A percentile compares a stretch with the other conserved stretches of the same genome.
These are phyloP conservation scores for Alternaria ventricosa DNA, from an alignment of 2,329 filamentous ascomycete species.

Conservation along the genomic window DNA sequence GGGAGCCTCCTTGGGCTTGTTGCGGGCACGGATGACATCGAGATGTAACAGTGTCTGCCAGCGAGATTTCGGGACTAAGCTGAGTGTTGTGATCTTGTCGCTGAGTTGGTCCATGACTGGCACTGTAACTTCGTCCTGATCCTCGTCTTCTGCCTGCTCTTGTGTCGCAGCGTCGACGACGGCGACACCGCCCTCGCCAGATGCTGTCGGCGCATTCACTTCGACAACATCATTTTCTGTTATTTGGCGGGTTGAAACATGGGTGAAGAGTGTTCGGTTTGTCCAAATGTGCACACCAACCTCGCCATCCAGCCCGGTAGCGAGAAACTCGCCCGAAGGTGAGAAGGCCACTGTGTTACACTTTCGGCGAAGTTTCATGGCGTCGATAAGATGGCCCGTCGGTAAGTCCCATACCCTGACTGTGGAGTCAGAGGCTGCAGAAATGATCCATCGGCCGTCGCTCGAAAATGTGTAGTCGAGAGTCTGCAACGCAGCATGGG, in stretches of 20 bases:
- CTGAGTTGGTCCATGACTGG: constrained; percentile 77
- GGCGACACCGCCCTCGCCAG: constrained; percentile 79
- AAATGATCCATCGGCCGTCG: constrained; percentile 92
- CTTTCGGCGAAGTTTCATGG: constrained; percentile 77
- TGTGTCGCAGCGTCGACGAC: constrained; percentile 79
- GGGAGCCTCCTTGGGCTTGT: constrained; percentile 90
- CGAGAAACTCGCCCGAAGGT: constrained; percentile 89
- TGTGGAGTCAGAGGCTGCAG: constrained; percentile 79
- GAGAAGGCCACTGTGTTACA: constrained; percentile 91
- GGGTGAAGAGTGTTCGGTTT: constrained; percentile 88
- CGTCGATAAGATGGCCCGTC: constrained; percentile 93
- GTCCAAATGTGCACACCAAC: constrained; percentile 96
- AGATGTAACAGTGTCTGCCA: constrained; percentile 96
- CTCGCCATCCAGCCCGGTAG: constrained; percentile 80
- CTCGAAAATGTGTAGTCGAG: constrained; percentile 73
- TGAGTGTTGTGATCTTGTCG: constrained; percentile 83
- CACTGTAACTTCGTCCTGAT: constrained; percentile 52
- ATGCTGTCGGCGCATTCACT: constrained; percentile 73
- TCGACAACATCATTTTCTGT: constrained; percentile 74
- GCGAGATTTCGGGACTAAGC: constrained; percentile 83
- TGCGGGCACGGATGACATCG: constrained; percentile 87
- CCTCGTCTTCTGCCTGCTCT: constrained; percentile 52
- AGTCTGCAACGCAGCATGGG: constrained; percentile 38
- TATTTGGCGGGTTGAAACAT: constrained; percentile 85
- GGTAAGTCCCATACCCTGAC: constrained; percentile 94